phyloP scores from a whole-genome alignment of 2,329 filamentous ascomycete genomes.

The Curvularia spicifera region DNA sequence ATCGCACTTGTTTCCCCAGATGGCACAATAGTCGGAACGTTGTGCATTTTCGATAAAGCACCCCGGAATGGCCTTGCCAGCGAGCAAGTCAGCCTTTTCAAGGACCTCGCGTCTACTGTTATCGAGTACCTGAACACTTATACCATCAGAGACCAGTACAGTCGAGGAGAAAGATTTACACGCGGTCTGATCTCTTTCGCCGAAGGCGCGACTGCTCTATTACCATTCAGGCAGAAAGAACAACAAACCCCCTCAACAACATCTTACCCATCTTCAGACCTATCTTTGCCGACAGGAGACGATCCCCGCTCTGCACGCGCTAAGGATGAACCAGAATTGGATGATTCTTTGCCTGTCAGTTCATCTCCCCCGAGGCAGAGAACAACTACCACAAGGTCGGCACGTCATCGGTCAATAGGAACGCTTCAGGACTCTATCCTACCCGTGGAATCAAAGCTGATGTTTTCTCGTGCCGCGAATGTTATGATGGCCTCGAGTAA shows the following conservation, averaged over 20 bases:
- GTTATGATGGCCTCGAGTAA: slow-evolving; percentile 43
- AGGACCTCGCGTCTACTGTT: slow-evolving; percentile 37
- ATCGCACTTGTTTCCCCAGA: slow-evolving; percentile 32
- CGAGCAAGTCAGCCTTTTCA: slow-evolving; percentile 21
- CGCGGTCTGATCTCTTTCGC: slow-evolving; percentile 43
- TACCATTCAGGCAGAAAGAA: slow-evolving; percentile 19
- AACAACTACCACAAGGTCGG: slow-evolving; percentile 13
- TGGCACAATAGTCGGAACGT: slow-evolving; percentile 34
- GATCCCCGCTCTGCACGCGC: not conserved
- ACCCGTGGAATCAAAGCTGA: slow-evolving; percentile 36
- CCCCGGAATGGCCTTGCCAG: slow-evolving; percentile 24
- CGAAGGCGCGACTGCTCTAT: slow-evolving; percentile 34
- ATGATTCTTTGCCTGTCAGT: not conserved
- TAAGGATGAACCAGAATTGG: not conserved
- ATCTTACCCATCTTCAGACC: not conserved
- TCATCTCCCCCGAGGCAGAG: not conserved
- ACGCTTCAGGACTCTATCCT: slow-evolving; percentile 40
- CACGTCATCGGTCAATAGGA: slow-evolving; percentile 24
- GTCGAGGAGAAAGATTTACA: slow-evolving; percentile 39
- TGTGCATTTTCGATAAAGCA: slow-evolving; percentile 34
- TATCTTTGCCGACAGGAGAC: slow-evolving; percentile 4
- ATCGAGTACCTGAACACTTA: slow-evolving; percentile 37
- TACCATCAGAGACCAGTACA: slow-evolving; percentile 34
- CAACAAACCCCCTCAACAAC: not conserved
- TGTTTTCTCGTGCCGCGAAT: slow-evolving; percentile 45